These are phyloP conservation scores for Lactarius deliciosus DNA, from an alignment of 768 basidiomycete species.

Conservation along the genomic window DNA sequence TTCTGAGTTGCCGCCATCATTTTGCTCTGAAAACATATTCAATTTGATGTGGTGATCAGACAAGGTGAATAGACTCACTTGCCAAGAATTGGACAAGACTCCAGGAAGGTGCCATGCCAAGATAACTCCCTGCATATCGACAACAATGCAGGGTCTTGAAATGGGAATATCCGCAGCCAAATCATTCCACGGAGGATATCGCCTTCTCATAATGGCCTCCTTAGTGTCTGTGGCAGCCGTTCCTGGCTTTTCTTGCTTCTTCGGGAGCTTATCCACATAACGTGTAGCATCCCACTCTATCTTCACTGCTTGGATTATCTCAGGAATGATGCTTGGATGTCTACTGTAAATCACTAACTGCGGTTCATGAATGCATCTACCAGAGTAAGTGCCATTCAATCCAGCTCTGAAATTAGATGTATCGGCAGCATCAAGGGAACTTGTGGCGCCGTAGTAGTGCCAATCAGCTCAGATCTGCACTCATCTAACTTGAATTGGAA, in stretches of 20 bases:
- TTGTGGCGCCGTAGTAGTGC: not conserved
- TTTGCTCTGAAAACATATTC: not conserved
- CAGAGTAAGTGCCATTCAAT: not conserved
- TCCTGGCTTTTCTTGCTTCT: not conserved
- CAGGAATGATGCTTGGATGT: not conserved
- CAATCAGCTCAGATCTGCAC: not conserved
- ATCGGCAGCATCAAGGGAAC: not conserved
- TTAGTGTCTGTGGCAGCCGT: not conserved
- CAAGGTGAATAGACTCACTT: not conserved
- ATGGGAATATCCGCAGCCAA: not conserved
- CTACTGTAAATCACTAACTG: not conserved
- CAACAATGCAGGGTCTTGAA: not conserved
- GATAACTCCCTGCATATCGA: not conserved
- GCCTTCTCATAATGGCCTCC: not conserved
- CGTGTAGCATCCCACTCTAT: not conserved
- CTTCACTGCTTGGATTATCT: not conserved
- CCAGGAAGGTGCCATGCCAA: not conserved
- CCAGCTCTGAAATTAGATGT: not conserved
- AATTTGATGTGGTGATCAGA: not conserved
- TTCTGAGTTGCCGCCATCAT: not conserved
- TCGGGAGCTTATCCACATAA: not conserved
- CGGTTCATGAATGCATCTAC: not conserved
- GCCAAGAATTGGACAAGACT: not conserved
- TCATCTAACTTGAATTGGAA: not conserved
- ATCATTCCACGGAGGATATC: not conserved